Percentiles rank a stretch among this genome's conserved stretches.
These are phyloP conservation scores for Heimioporus sp. DNA, from an alignment of 768 basidiomycete species.

Conservation along the genomic window DNA sequence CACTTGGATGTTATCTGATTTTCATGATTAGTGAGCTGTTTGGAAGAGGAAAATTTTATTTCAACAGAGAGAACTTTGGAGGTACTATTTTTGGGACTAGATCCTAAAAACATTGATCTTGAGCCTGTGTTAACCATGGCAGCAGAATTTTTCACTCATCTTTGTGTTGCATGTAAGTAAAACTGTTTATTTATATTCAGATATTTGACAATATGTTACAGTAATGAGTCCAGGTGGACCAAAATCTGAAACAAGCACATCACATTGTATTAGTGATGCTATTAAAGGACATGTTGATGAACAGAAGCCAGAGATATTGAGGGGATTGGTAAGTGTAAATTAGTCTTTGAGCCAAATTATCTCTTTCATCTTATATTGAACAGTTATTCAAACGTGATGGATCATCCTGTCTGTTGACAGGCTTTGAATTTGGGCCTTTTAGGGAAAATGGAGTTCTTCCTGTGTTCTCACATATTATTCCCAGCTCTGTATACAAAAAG, in stretches of 20 bases:
- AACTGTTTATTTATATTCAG: neutral
- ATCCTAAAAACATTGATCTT: neutral
- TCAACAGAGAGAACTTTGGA: neutral
- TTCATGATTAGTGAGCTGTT: too few species aligned
- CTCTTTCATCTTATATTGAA: neutral
- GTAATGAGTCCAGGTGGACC: neutral
- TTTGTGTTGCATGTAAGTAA: constrained; percentile 2
- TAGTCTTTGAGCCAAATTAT: neutral
- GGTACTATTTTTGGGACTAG: neutral
- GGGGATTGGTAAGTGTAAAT: neutral
- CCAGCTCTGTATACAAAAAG: neutral
- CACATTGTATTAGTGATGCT: neutral
- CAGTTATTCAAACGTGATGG: constrained; percentile 7
- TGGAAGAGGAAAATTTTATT: neutral
- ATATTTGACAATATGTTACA: neutral
- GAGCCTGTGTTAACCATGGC: neutral
- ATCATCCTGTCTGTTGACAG: neutral
- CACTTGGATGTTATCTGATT: too few species aligned
- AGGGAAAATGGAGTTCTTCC: neutral
- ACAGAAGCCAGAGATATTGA: neutral
- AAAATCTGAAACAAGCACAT: neutral
- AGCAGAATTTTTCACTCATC: neutral
- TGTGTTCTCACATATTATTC: neutral
- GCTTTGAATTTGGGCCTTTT: neutral
- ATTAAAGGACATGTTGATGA: neutral